Base-by-base conservation (phyloP, 2,329 filamentous ascomycete genomes). In the Talaromyces sp. region DNA sequence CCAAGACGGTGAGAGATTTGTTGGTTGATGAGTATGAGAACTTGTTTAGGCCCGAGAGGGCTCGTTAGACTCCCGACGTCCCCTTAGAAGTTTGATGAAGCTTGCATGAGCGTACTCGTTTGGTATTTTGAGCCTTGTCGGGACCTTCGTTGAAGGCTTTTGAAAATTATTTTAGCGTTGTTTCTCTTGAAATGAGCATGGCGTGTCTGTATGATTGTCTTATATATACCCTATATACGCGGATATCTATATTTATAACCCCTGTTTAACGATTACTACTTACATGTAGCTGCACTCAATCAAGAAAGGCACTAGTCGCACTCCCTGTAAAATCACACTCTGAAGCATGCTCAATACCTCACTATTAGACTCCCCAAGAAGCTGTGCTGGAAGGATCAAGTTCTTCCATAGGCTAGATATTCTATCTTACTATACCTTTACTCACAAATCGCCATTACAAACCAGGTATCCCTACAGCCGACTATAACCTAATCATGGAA, bases 21-120 rank as follows among this genome's bases (percentile, higher is more conserved):
- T 25, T 66, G 49, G 43, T 45, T 17, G 45, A 51, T 27, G 40
- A 58, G 27, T 63, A 63, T 53, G 56, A 59, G 38, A 59, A 59
- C 31, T 31, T 59, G 22, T 59, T 59, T 31, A 40, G 56, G 36
- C 56, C 56, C 8, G 56, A 59, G 10, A 59, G 38, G 36, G 56
- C 56, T 11, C 36, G 22, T 7, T 59, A 25, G 17, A 5, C 17
- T 51, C 6, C n/a, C n/a, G n/a, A n/a, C n/a, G n/a, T n/a, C n/a
- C n/a, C 25, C 49, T n/a, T 29, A 5, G 22, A 31, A 49, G 15
- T 2, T 36, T 43, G 38, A 43, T n/a, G 17, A 19, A 43, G 17
- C 17, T n/a, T n/a, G 40, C 1, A 43, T 43, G 43, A 25, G 43
- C 43, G 43, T 47, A 25, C 19, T 11, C 19, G 22, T 51, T 27